Evolutionary conservation across 2,329 filamentous ascomycete species (phyloP), one percentile per base, ranked within the genome.

Genomic region (Chaetothyriales sp.): DNA sequence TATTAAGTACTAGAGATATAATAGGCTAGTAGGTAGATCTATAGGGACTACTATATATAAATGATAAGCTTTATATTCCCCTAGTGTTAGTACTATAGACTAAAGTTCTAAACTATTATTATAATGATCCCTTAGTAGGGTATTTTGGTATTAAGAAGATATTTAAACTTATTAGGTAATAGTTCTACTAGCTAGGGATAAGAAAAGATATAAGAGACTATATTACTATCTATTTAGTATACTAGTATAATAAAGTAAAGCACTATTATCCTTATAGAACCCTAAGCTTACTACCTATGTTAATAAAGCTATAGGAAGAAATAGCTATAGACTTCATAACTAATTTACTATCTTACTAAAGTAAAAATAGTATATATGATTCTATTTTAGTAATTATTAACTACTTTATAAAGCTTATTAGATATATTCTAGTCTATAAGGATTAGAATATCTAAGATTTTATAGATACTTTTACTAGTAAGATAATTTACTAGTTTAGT

Each of bases 291-390:
- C 44, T 50, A 29, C 43, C 22, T n/a, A 20, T 18, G 9, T 18
- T 43, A 1, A 22, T 44, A 18, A 28, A 47, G 2, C 18, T 18
- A 29, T 55, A 51, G 33, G 40, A 44, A 44, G 29, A 47, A 43
- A 50, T 55, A 22, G 37, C 44, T 3, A 50, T 53, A 44, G 44
- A 53, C 44, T 55, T 55, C 48, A 54, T 54, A 33, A 51, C 43
- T 28, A 20, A 47, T 15, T 43, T 55, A 44, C 37, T 18, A 5
- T 4, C 46, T 47, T 13, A 28, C n/a, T n/a, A n/a, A n/a, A n/a
- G n/a, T n/a, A 13, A 50, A 43, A 40, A 15, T n/a, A n/a, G n/a
- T 2, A 19, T 40, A n/a, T 54, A 49, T 18, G 51, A 53, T 43
- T 19, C 18, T 46, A 53, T 58, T 28, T 22, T 50, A 20, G 28